These are phyloP conservation scores for Lepidium sativum DNA, from an alignment of 345 rosid genomes.

Conservation along the genomic window DNA sequence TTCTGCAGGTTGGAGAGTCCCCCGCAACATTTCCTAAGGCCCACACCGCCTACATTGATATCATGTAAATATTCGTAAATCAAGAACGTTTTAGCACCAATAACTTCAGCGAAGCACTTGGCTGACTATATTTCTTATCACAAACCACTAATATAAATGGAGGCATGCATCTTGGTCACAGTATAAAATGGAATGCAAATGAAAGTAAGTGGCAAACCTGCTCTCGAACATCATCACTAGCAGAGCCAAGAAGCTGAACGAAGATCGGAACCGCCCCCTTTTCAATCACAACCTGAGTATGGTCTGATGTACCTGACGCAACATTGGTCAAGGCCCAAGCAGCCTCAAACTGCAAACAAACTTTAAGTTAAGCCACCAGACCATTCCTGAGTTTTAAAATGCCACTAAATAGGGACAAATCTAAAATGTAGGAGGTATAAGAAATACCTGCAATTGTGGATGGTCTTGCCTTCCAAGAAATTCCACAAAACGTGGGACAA, in stretches of 20 bases:
- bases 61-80: neutral
- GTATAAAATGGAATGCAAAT: neutral
- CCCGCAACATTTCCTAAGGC: conserved; percentile 81
- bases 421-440: conserved; percentile 4
- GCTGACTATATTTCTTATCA: neutral
- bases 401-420: neutral
- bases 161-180: neutral
- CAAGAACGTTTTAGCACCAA: neutral
- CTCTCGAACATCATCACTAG: conserved; percentile 79
- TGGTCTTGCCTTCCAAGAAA: conserved; percentile 70
- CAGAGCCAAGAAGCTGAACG: conserved; percentile 73
- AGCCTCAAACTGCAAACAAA: conserved; percentile 62
- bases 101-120: neutral
- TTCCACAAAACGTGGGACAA: conserved; percentile 69
- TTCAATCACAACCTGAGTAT: conserved; percentile 73
- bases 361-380: conserved; percentile 3
- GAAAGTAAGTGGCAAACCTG: conserved; percentile 43
- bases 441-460: conserved; percentile 63
- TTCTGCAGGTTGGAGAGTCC: conserved; percentile 64
- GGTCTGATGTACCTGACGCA: conserved; percentile 86
- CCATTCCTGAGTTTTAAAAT: neutral
- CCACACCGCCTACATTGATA: conserved; percentile 53
- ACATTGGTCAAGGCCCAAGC: conserved; percentile 92
- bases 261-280: conserved; percentile 75
- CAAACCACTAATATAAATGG: neutral